These are phyloP conservation scores for Hypoxylon sp. DNA, from an alignment of 2,329 filamentous ascomycete genomes.

Conservation along the genomic window DNA sequence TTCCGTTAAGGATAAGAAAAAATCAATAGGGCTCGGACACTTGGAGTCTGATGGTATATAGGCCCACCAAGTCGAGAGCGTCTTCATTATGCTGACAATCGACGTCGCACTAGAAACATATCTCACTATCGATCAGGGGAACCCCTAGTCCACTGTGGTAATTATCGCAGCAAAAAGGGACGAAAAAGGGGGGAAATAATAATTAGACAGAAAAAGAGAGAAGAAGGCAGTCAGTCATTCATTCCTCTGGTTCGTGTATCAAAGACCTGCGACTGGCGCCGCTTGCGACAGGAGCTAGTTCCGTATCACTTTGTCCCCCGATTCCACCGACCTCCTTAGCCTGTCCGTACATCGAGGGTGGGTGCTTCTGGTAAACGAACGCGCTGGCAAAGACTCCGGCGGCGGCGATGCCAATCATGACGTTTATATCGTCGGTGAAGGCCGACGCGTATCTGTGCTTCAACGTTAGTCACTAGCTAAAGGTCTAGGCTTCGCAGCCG, in stretches of 20 bases:
- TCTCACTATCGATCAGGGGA: no score
- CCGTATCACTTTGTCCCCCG: conserved; percentile 43
- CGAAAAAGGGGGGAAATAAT: background rate
- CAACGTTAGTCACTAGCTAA: background rate
- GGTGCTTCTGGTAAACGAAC: conserved; percentile 54
- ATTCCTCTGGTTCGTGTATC: no score
- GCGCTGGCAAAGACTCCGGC: conserved; percentile 54
- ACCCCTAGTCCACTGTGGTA: no score
- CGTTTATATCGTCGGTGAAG: conserved; percentile 55
- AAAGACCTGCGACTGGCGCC: conserved; percentile 21
- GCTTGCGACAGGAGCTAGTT: conserved; percentile 40
- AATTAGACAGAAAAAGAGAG: no score
- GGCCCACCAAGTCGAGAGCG: no score
- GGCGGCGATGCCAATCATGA: conserved; percentile 55
- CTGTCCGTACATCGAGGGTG: conserved; percentile 44
- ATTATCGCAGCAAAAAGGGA: background rate
- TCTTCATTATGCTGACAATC: no score
- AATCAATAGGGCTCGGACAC: no score
- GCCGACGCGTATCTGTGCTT: conserved; percentile 49
- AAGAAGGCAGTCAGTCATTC: no score
- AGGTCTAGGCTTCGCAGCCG: background rate
- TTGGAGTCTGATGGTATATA: no score
- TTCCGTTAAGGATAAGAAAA: no score
- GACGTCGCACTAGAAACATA: no score
- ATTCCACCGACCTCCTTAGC: conserved; percentile 39